These are phyloP conservation scores for Marasmius oreades DNA, from an alignment of 1,284 basidiomycete genomes.

Conservation along the genomic window DNA sequence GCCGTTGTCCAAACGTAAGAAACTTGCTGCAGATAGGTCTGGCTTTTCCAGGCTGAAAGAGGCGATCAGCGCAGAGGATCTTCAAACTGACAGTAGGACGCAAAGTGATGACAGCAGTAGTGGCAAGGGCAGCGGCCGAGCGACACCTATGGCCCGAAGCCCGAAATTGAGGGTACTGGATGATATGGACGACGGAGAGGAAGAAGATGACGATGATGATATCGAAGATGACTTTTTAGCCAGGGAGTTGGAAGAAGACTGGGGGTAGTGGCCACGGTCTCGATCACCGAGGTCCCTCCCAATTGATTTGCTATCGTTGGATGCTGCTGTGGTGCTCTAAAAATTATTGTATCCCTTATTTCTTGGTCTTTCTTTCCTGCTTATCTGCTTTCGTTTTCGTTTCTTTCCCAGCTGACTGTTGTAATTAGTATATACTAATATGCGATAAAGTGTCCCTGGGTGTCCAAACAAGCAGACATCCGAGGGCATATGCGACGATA, in stretches of 20 bases:
- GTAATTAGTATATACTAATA: not conserved
- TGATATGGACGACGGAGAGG: conserved; percentile 40
- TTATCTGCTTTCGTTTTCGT: not conserved
- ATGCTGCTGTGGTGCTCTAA: not conserved
- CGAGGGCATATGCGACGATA: too few species aligned
- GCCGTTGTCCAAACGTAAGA: conserved; percentile 75
- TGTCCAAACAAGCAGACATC: too few species aligned
- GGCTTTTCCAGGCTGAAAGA: conserved; percentile 66
- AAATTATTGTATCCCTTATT: conserved; percentile 6
- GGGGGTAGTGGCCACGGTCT: conserved; percentile 43
- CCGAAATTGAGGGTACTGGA: conserved; percentile 28
- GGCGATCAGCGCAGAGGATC: conserved; percentile 57
- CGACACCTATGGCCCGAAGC: not conserved
- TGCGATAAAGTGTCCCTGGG: not conserved
- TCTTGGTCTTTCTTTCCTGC: not conserved
- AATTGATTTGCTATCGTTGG: conserved; percentile 8
- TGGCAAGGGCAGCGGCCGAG: conserved; percentile 14
- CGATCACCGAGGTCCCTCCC: conserved; percentile 12
- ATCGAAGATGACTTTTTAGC: conserved; percentile 73
- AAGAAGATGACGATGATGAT: conserved; percentile 37
- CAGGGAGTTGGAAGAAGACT: conserved; percentile 68
- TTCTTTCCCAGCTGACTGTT: not conserved
- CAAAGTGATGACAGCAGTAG: conserved; percentile 22
- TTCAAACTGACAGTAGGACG: conserved; percentile 28
- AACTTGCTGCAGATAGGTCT: conserved; percentile 56